Conservation (phyloP, 352 stramenopile species). For the Pythium dissimile region DNA sequence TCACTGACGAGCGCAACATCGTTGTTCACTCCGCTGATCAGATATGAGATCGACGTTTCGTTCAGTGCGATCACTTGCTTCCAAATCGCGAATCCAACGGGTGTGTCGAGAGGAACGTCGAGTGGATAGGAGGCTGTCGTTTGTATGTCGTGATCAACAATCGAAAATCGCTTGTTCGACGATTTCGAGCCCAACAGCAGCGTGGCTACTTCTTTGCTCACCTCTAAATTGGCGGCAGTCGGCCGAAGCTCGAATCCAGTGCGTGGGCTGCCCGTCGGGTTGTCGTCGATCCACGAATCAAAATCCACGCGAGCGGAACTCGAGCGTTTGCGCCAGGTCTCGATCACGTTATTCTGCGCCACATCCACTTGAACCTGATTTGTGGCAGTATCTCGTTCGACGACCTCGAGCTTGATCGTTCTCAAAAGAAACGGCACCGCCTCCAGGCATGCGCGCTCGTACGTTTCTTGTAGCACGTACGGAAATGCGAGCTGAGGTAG, state of each 20-base stretch:
- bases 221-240: conserved; percentile 26
- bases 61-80: conserved; percentile 71
- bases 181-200: conserved; percentile 45
- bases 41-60: conserved; percentile 44
- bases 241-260: conserved; percentile 66
- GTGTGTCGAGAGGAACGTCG: conserved; percentile 29
- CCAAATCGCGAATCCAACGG: conserved; percentile 68
- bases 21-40: conserved; percentile 59
- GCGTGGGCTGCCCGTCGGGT: conserved; percentile 35
- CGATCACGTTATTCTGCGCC: conserved; percentile 45
- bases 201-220: conserved; percentile 56
- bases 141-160: conserved; percentile 55
- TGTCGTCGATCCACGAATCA: conserved; percentile 63
- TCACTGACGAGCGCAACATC: conserved; percentile 45
- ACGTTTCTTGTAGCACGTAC: conserved; percentile 57
- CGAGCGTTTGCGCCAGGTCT: conserved; percentile 40
- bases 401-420: conserved; percentile 65
- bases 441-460: conserved; percentile 57
- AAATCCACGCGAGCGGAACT: conserved; percentile 35
- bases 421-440: conserved; percentile 50
- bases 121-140: conserved; percentile 24
- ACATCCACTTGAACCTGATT: conserved; percentile 35
- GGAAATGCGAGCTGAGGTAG: conserved; percentile 52
- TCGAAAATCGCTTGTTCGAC: conserved; percentile 61
- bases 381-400: conserved; percentile 34